These are phyloP conservation scores for Aspergillus olivimuriae DNA, from an alignment of 495 filamentous ascomycete genomes.

Conservation along the genomic window DNA sequence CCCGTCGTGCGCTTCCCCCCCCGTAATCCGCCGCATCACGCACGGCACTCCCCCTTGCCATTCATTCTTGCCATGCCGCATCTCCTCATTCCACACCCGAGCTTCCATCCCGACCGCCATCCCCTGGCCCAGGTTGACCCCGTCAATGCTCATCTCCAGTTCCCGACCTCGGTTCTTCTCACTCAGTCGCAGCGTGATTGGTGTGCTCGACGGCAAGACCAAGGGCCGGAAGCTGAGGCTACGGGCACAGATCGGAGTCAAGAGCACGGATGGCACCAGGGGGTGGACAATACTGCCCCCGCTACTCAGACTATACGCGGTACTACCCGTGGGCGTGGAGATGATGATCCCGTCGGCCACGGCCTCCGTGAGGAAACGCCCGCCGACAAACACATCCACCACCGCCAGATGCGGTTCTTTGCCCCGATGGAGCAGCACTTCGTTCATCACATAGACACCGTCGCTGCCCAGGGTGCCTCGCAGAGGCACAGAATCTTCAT, in stretches of 20 bases:
- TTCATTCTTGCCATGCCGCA: slow-evolving; percentile 60
- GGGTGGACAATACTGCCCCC: slow-evolving; percentile 96
- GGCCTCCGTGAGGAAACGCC: slow-evolving; percentile 80
- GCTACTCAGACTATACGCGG: slow-evolving; percentile 85
- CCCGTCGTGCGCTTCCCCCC: slow-evolving; percentile 67
- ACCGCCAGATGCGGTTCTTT: slow-evolving; percentile 83
- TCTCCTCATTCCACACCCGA: slow-evolving; percentile 75
- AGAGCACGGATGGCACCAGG: slow-evolving; percentile 73
- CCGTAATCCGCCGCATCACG: slow-evolving; percentile 45
- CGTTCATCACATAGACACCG: slow-evolving; percentile 85
- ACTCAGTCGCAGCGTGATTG: slow-evolving; percentile 75
- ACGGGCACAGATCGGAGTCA: slow-evolving; percentile 91
- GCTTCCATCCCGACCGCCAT: slow-evolving; percentile 80
- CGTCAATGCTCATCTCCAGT: slow-evolving; percentile 85
- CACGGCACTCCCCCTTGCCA: slow-evolving; percentile 54
- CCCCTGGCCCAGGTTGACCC: slow-evolving; percentile 61
- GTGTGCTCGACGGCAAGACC: slow-evolving; percentile 78
- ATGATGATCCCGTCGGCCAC: slow-evolving; percentile 95
- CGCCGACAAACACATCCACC: slow-evolving; percentile 79
- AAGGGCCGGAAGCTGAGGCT: slow-evolving; percentile 88
- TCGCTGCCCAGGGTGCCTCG: slow-evolving; percentile 11
- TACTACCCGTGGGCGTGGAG: slow-evolving; percentile 87
- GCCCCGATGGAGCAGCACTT: slow-evolving; percentile 88
- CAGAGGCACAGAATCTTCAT: slow-evolving; percentile 7
- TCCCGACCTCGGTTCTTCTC: slow-evolving; percentile 77